A percentile compares a stretch with the other conserved stretches of the same genome.
Conservation (phyloP, 345 rosid species). For the Salix dunnii region DNA sequence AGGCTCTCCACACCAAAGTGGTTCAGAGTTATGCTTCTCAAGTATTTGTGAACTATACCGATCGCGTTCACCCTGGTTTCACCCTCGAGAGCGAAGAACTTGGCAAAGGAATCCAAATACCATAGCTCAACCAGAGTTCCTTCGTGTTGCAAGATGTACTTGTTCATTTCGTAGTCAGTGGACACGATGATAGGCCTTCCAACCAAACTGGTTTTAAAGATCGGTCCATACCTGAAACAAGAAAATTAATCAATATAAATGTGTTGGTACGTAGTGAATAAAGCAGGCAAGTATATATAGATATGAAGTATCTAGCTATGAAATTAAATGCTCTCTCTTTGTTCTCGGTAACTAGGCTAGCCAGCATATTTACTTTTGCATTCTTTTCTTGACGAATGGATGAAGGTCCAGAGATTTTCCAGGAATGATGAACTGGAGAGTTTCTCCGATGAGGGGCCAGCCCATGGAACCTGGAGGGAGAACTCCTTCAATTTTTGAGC, state of each 20-base stretch:
- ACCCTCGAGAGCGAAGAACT: slow-evolving; percentile 17
- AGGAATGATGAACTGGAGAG: neutral
- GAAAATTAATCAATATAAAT: neutral
- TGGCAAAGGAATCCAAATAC: slow-evolving; percentile 8
- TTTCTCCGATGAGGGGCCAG: neutral
- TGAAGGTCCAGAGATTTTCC: neutral
- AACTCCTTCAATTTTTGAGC: neutral
- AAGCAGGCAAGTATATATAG: neutral
- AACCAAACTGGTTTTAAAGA: neutral
- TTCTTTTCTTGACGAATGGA: neutral
- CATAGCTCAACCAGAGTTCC: slow-evolving; percentile 17
- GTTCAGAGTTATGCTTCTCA: slow-evolving; percentile 5
- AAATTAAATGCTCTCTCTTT: neutral
- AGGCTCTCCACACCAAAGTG: slow-evolving; percentile 24
- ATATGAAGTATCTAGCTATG: neutral
- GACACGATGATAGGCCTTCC: slow-evolving; percentile 15
- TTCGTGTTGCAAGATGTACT: slow-evolving; percentile 18
- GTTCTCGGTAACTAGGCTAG: neutral
- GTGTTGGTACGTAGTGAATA: neutral
- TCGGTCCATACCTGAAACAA: slow-evolving; percentile 22
- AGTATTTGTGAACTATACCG: slow-evolving; percentile 10
- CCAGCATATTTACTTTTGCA: neutral
- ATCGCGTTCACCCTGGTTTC: neutral
- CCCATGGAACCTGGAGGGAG: neutral
- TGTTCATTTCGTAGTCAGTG: slow-evolving; percentile 23